phyloP scores from a whole-genome alignment of 345 rosid species.

The Eucalyptus curtisii region DNA sequence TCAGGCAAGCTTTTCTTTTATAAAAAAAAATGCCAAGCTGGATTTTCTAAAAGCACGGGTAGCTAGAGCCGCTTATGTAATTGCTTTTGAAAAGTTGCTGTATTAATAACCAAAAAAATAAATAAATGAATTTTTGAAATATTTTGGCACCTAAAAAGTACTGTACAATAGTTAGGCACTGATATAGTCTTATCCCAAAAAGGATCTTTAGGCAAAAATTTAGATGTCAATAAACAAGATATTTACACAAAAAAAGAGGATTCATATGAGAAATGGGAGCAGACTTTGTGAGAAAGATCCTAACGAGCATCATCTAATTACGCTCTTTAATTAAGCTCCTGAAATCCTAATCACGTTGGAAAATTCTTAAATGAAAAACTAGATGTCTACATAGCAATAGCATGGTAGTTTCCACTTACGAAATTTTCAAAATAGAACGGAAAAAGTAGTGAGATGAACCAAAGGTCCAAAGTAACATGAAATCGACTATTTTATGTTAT shows the following conservation, averaged over 20 bases:
- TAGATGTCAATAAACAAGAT: not conserved
- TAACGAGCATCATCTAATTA: too few relatives aligned
- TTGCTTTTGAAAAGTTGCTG: not conserved
- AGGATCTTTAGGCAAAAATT: fast-evolving
- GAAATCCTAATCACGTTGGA: not conserved
- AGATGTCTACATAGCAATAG: not conserved
- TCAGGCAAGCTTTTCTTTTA: not conserved
- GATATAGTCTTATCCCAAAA: not conserved
- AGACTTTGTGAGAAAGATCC: not conserved
- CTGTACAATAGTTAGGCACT: not conserved
- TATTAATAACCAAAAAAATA: not conserved
- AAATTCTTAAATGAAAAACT: not conserved
- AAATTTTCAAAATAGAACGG: not conserved
- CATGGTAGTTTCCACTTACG: not conserved
- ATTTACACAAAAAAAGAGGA: not conserved
- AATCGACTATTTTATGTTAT: not conserved
- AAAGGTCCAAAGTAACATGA: not conserved
- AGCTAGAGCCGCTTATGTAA: not conserved
- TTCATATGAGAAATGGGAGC: not conserved
- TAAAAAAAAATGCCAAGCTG: not conserved
- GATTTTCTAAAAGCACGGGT: not conserved
- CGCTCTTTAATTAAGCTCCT: not conserved
- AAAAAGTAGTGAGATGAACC: not conserved
- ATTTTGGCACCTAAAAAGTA: not conserved
- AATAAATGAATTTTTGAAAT: not conserved